Conservation (phyloP, 2,329 filamentous ascomycete species). For the Alternaria hordeiaustralica region DNA sequence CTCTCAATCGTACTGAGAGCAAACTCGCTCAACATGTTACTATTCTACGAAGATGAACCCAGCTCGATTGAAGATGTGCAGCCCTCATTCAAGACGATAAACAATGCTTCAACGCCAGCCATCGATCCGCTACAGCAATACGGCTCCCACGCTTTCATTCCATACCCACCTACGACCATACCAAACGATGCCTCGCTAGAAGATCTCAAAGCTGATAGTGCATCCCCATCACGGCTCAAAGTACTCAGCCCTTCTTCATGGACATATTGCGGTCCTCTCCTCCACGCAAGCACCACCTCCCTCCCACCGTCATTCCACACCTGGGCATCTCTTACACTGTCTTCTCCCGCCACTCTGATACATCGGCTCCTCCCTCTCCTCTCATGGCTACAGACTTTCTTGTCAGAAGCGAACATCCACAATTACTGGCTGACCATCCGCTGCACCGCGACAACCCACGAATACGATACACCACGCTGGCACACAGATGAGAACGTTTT, state of each 20-base stretch:
- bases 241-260: neutral
- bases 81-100: neutral
- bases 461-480: conserved; percentile 57
- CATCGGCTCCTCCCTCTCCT: neutral
- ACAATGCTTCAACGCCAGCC: neutral
- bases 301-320: neutral
- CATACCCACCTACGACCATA: neutral
- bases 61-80: neutral
- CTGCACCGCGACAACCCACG: conserved; percentile 52
- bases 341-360: neutral
- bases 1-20: neutral
- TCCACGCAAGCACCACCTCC: neutral
- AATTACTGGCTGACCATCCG: conserved; percentile 60
- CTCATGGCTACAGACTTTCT: neutral
- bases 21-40: neutral
- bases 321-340: neutral
- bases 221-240: neutral
- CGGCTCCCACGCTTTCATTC: neutral
- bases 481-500: conserved; percentile 60
- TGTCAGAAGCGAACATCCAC: conserved; percentile 22
- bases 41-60: neutral
- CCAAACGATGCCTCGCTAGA: neutral
- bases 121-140: neutral
- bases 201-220: neutral
- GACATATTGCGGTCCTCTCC: neutral